Evolutionary conservation across 1,139 yeast species (phyloP), one percentile per base, ranked within the genome.

Genomic region (Scheffersomyces insectosa): DNA sequence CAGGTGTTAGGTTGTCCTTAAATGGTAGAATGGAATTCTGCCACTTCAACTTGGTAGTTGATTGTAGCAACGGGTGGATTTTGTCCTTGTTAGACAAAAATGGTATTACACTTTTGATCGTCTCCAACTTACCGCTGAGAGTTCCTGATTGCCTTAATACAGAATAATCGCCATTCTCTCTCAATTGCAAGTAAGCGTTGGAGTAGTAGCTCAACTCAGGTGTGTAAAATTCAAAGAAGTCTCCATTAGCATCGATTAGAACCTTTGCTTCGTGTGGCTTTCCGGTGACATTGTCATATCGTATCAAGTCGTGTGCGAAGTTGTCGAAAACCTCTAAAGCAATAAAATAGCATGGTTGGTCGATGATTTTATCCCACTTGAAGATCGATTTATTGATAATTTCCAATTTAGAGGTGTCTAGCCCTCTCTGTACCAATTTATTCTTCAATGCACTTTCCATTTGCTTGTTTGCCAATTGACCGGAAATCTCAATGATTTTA

Each of bases 241-340:
- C 95, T 12, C 93, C 91, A 47, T 82, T 70, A 32, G 77, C 81
- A 56, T 88, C 95, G 35, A 87, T 70, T 10, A 85, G 76, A 2
- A 88, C 96, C 53, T 85, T 82, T 0, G 91, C 96, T 57, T 88
- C 95, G 50, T 80, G 75, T 0, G 96, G 95, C 46, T 75, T 72
- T 5, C 85, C 80, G 0, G 90, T 80, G 8, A 66, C 56, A 48
- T 82, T 79, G 55, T 89, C 96, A 57, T 87, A 88, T 35, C 95
- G 74, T 7, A 88, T 77, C 30, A 86, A 79, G 59, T 88, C 96
- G 62, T 88, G 97, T 3, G 95, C 78, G 53, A 89, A 81, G 55
- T 88, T 89, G 62, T 88, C 96, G 62, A 89, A 82, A 28, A 89
- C 96, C 59, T 89, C 96, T 46, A 88, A 66, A 0, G 95, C 95